Conservation (phyloP, 2,329 filamentous ascomycete genomes). For the Aspergillus spinulosporus region DNA sequence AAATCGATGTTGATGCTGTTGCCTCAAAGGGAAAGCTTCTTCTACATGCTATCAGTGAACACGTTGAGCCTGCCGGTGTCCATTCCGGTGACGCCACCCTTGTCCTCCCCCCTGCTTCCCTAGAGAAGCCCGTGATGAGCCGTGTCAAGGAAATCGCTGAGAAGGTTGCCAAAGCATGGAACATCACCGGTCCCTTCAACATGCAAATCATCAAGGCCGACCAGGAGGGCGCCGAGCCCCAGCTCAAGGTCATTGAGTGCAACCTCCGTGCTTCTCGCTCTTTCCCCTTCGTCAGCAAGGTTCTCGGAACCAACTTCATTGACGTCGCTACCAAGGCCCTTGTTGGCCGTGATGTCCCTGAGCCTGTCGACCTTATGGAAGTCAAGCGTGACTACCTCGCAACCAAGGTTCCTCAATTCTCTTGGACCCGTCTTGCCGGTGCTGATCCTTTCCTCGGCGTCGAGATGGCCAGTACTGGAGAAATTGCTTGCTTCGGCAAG, state of each 20-base stretch:
- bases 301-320: constrained; percentile 94
- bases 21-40: constrained; percentile 82
- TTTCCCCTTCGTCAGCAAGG: constrained; percentile 98
- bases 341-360: constrained; percentile 78
- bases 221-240: constrained; percentile 69
- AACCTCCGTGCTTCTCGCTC: constrained; percentile 96
- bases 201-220: constrained; percentile 99
- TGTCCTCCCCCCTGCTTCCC: constrained; percentile 79
- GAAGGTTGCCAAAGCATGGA: constrained; percentile 97
- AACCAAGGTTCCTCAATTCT: constrained; percentile 98
- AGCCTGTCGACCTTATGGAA: constrained; percentile 83
- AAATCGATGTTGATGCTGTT: constrained; percentile 95
- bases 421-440: constrained; percentile 95
- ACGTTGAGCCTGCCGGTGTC: constrained; percentile 95
- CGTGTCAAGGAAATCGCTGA: constrained; percentile 93
- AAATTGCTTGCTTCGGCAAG: constrained; percentile 98
- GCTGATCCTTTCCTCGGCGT: constrained; percentile 97
- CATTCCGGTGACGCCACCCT: constrained; percentile 97
- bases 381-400: constrained; percentile 88
- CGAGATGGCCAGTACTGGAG: constrained; percentile 94
- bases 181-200: constrained; percentile 97
- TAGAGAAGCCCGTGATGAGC: constrained; percentile 74
- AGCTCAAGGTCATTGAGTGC: constrained; percentile 95
- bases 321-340: constrained; percentile 92
- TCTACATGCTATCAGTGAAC: constrained; percentile 89